Evolutionary conservation across 2,329 filamentous ascomycete species (phyloP), one percentile per base, ranked within the genome.

Genomic region (Penicillium psychrosexuale): DNA sequence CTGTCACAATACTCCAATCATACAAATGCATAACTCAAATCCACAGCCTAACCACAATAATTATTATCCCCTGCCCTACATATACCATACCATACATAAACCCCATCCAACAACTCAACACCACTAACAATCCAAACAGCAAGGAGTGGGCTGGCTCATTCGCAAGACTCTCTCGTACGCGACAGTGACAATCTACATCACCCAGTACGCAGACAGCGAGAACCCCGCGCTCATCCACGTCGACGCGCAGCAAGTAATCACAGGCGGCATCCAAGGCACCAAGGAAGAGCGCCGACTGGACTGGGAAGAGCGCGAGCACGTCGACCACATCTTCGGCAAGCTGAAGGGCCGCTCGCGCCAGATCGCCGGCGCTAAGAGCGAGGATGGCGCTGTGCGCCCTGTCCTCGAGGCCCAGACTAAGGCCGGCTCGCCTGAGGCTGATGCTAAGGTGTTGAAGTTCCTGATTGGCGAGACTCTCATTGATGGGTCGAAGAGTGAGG

Each of bases 241-340:
- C 73, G 82, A 89, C 73, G 86, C 91, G 68, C 82, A 84, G 55
- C 90, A 95, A 76, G 78, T 82, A 44, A 79, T 83, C 36, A 89
- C 88, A 8, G 90, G 86, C 56, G 87, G 86, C 52, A 78, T 95
- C 60, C 83, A 83, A 67, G 86, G 84, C 65, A 91, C 81, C 17
- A 75, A 75, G 17, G 86, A 89, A 69, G 66, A 74, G 8, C 81
- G 86, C 45, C 73, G 68, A 1, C 72, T 87, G 3, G 80, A 87
- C 68, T 85, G 80, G 75, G 70, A 73, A 24, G 80, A 74, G 51
- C 85, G 87, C 63, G 81, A 83, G 59, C 89, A 92, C 77, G 77
- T 76, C 24, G 91, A 96, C 78, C 86, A 85, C 79, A 82, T 96
- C 62, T 96, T 95, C 71, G 91, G 91, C 55, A 77, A 75, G 52